A percentile compares a stretch with the other conserved stretches of the same genome.
phyloP scores from a whole-genome alignment of 2,329 filamentous ascomycete species.

The Trichoderma oligosporum region DNA sequence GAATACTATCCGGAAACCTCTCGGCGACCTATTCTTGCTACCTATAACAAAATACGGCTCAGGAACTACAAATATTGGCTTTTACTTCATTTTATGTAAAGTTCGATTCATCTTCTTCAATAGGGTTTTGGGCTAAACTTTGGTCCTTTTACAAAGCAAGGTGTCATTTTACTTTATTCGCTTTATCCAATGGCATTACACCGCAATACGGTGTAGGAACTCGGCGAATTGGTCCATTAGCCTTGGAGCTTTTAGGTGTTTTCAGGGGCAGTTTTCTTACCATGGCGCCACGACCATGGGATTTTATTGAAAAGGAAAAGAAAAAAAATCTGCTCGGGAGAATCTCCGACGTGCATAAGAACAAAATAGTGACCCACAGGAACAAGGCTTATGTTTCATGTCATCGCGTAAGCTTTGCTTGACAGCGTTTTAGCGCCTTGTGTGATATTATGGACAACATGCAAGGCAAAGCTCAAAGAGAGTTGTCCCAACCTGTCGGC shows the following conservation, averaged over 20 bases:
- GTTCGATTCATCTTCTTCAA: not conserved
- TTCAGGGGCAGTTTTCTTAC: slow-evolving; percentile 1
- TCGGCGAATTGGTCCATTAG: not conserved
- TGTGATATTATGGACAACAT: not conserved
- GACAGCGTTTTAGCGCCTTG: slow-evolving; percentile 6
- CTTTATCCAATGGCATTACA: not conserved
- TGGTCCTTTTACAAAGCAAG: not conserved
- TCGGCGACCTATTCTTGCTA: not conserved
- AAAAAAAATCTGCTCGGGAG: no score
- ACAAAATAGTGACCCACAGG: not conserved
- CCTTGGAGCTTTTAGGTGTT: not conserved
- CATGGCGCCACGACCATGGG: not conserved
- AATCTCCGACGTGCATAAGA: not conserved
- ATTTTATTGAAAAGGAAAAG: no score
- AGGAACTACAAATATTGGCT: not conserved
- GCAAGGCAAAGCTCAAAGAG: not conserved
- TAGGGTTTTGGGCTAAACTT: not conserved
- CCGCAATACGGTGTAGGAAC: not conserved
- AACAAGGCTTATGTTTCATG: slow-evolving; percentile 2
- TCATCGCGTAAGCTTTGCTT: slow-evolving; percentile 2
- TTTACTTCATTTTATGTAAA: not conserved
- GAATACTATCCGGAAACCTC: not conserved
- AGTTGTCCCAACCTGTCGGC: no score
- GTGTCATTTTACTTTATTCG: not conserved
- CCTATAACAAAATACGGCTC: not conserved